phyloP scores from a whole-genome alignment of 495 filamentous ascomycete genomes.

The Amniculicola lignicola region DNA sequence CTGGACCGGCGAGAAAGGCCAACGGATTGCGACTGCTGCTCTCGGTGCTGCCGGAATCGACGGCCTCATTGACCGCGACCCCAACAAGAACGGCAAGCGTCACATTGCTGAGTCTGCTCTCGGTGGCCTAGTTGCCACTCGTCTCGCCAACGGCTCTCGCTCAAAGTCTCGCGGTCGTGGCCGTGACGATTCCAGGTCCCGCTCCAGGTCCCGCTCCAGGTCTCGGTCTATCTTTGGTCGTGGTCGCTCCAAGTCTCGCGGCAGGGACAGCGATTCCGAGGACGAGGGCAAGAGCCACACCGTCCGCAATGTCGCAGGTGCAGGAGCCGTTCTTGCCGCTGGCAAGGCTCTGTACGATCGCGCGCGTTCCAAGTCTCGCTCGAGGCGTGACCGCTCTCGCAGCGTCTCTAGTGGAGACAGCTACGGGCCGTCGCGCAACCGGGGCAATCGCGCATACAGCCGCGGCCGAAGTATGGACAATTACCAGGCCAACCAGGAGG shows the following conservation, averaged over 20 bases:
- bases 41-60: conserved; percentile 81
- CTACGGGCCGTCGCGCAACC: conserved; percentile 50
- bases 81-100: conserved; percentile 69
- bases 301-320: conserved; percentile 63
- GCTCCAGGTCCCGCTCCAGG: conserved; percentile 31
- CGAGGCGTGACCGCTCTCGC: conserved; percentile 36
- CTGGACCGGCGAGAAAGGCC: conserved; percentile 82
- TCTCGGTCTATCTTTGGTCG: conserved; percentile 35
- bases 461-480: conserved; percentile 31
- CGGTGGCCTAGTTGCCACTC: conserved; percentile 79
- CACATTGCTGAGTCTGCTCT: conserved; percentile 73
- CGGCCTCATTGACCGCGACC: conserved; percentile 66
- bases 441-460: conserved; percentile 16
- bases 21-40: conserved; percentile 81
- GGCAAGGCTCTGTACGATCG: conserved; percentile 75
- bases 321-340: conserved; percentile 73
- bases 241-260: conserved; percentile 42
- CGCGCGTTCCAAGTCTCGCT: conserved; percentile 60
- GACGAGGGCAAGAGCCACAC: conserved; percentile 46
- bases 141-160: conserved; percentile 70
- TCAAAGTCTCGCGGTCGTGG: conserved; percentile 42
- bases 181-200: conserved; percentile 27
- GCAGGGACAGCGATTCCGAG: conserved; percentile 34
- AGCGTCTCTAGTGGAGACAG: conserved; percentile 54
- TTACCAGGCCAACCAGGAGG: conserved; percentile 5